Evolutionary conservation across 441 rosid species (phyloP), one percentile per base, ranked within the genome.

Genomic region (Brassica hybrid): DNA sequence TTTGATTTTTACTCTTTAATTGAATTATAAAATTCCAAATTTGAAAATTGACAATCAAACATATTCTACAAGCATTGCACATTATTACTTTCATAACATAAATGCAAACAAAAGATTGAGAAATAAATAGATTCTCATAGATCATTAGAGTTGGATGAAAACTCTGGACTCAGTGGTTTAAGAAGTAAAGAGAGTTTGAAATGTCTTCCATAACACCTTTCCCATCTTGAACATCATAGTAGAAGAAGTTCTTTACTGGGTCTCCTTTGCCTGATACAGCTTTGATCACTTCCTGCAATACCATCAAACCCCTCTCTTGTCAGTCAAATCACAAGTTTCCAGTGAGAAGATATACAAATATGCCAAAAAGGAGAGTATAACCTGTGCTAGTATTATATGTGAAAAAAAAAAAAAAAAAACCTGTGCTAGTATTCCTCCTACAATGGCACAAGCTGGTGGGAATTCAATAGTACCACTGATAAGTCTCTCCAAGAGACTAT

Each of bases 351-450:
- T 27, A 27, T 27, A 27, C 32, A 27, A 5, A 27, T 27, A 27
- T 27, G 32, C 6, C 32, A 27, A 27, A 27, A 27, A 27, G 6
- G 32, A 27, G 32, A 27, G 32, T 27, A 19, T 19, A 19, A 19
- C 21, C 21, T 19, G 21, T 19, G 21, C 21, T 19, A 19, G 21
- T 19, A 19, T 19, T 19, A 19, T 19, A 19, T 19, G 21, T 19
- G 21, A 19, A 1, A 19, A 19, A 19, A 19, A 19, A 19, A 19
- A 19, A 19, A 19, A 19, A 19, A 19, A 19, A 19, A 19, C 97
- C 97, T 91, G 98, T 75, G 97, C 97, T 27, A 90, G 86, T 72
- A 91, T 85, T 73, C 98, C 98, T 68, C 98, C 96, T 1, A 94
- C 70, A 74, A 94, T 82, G 23, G 97, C 98, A 87, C 98, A 94